Evolutionary conservation across 2,329 filamentous ascomycete genomes (phyloP).

Genomic region (Clarireedia hainanense): DNA sequence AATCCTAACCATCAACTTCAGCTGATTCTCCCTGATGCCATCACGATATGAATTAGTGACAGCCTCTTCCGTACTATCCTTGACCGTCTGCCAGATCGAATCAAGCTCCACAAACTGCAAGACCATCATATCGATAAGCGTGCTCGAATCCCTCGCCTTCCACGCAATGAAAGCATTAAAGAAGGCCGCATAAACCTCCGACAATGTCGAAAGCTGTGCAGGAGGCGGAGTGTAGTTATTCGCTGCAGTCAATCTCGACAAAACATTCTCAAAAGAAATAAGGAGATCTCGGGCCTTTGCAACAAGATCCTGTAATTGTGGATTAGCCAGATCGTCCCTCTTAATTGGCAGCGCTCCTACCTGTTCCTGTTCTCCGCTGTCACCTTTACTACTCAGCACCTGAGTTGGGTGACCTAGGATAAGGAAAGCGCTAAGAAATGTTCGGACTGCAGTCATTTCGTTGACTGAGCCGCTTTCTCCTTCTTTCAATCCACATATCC

Average conservation of each 20-base stretch:
- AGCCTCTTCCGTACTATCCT: constrained; percentile 64
- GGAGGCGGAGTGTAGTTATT: constrained; percentile 62
- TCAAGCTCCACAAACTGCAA: constrained; percentile 79
- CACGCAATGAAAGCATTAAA: constrained; percentile 74
- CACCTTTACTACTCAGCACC: constrained; percentile 67
- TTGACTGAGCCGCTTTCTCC: constrained; percentile 53
- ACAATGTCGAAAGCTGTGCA: constrained; percentile 52
- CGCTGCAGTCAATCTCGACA: constrained; percentile 55
- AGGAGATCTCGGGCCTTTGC: constrained; percentile 70
- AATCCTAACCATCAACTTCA: constrained; percentile 71
- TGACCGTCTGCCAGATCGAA: constrained; percentile 75
- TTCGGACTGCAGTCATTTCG: constrained; percentile 64
- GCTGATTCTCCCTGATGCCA: constrained; percentile 73
- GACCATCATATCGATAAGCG: constrained; percentile 77
- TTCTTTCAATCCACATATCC: constrained; percentile 62
- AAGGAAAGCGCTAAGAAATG: constrained; percentile 72
- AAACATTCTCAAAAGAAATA: constrained; percentile 67
- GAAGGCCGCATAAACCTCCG: constrained; percentile 65
- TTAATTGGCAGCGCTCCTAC: constrained; percentile 40
- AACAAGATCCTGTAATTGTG: constrained; percentile 62
- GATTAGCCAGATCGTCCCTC: constrained; percentile 50
- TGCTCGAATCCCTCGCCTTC: constrained; percentile 73
- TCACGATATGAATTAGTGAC: constrained; percentile 70
- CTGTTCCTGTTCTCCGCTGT: constrained; percentile 49
- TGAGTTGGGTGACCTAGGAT: constrained; percentile 73